Conservation (phyloP, 1,284 basidiomycete genomes). For the Volvariella surrecta region DNA sequence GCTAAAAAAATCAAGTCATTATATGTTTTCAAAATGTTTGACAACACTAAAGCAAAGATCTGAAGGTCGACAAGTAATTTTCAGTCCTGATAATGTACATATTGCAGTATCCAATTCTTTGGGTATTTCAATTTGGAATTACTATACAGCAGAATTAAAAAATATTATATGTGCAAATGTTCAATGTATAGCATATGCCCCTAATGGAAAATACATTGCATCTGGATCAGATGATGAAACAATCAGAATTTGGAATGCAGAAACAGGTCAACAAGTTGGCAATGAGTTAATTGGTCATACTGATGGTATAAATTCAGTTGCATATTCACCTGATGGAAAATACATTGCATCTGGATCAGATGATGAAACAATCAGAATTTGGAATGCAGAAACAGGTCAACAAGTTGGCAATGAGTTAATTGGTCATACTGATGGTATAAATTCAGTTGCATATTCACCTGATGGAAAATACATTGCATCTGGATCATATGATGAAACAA, state of each 20-base stretch:
- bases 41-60: neutral
- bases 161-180: neutral
- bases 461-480: too few species aligned
- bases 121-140: neutral
- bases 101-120: neutral
- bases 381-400: neutral
- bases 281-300: neutral
- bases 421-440: conserved; percentile 1
- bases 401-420: neutral
- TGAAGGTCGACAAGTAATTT: neutral
- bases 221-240: neutral
- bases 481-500: too few species aligned
- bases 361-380: conserved; percentile 5
- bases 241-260: neutral
- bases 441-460: conserved; percentile 3
- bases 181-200: neutral
- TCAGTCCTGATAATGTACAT: neutral
- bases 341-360: neutral
- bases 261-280: neutral
- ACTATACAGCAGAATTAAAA: neutral
- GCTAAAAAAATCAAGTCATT: too few species aligned
- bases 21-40: too few species aligned
- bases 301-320: neutral
- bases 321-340: neutral
- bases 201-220: neutral